Evolutionary conservation across 1,139 yeast genomes (phyloP), one percentile per base, ranked within the genome.

Genomic region (Spencermartinsiella ligniputridi): DNA sequence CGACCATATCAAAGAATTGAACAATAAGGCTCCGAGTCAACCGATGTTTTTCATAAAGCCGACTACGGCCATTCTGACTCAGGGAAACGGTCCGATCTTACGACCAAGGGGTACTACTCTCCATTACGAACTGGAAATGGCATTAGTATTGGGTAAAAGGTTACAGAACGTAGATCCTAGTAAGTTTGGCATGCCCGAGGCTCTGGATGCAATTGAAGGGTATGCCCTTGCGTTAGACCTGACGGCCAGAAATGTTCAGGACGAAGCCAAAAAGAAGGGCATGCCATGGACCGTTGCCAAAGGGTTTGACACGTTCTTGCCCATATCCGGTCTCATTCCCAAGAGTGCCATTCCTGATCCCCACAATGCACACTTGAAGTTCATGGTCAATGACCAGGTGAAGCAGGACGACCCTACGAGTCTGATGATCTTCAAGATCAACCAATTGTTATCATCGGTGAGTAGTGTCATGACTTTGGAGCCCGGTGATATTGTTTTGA

Each of bases 241-340:
- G 75, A 92, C 98, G 6, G 98, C 96, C 0, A 77, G 98, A 63
- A 89, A 90, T 60, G 95, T 92, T 27, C 99, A 92, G 67, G 90
- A 85, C 58, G 96, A 83, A 60, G 97, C 97, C 41, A 94, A 92
- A 67, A 78, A 76, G 69, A 88, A 88, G 64, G 97, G 98, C 1
- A 74, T 92, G 46, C 98, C 98, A 12, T 92, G 99, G 99, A 70
- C 94, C 3, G 87, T 90, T 55, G 96, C 94, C 33, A 94, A 92
- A 64, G 98, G 98, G 0, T 92, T 89, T 62, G 98, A 92, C 62
- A 92, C 98, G 0, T 92, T 92, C 64, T 72, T 87, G 61, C 98
- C 98, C 1, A 67, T 92, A 18, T 82, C 95, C 6, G 66, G 71
- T 21, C 78, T 80, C 54, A 82, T 92, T 47, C 76, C 90, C 11